A percentile compares a stretch with the other conserved stretches of the same genome.
Conservation (phyloP, 305 asterid genomes). For the Fraxinus platypoda region DNA sequence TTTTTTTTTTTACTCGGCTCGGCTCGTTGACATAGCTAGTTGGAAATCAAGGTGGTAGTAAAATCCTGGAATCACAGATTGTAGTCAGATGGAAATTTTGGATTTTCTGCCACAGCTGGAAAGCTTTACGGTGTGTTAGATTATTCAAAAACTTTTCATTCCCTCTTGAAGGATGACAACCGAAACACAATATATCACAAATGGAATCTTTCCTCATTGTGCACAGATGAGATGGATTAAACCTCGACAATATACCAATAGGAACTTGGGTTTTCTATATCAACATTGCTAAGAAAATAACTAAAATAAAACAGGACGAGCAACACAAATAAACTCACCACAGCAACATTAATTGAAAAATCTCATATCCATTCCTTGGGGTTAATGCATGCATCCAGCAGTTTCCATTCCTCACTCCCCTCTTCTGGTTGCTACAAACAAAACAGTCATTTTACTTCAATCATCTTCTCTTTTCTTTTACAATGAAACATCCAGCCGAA, state of each 20-base stretch:
- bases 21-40: too few relatives aligned
- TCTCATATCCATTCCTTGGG: slow-evolving; percentile 20
- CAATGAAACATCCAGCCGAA: neutral
- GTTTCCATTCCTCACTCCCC: slow-evolving; percentile 20
- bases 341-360: neutral
- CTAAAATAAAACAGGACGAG: neutral
- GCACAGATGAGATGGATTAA: neutral
- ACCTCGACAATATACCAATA: neutral
- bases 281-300: neutral
- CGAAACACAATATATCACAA: slow-evolving; percentile 37
- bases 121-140: neutral
- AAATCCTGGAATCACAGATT: neutral
- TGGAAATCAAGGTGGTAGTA: neutral
- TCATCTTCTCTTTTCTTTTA: neutral
- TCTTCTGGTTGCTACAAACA: slow-evolving; percentile 18
- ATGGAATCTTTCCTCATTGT: slow-evolving; percentile 17
- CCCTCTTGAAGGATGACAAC: neutral
- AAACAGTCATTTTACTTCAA: neutral
- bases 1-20: too few relatives aligned
- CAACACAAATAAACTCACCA: neutral
- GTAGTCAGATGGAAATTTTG: neutral
- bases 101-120: neutral
- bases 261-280: neutral
- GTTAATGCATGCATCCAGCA: slow-evolving; percentile 19
- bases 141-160: neutral